These are phyloP conservation scores for Papiliotrema flavescens DNA, from an alignment of 1,284 basidiomycete species.

Conservation along the genomic window DNA sequence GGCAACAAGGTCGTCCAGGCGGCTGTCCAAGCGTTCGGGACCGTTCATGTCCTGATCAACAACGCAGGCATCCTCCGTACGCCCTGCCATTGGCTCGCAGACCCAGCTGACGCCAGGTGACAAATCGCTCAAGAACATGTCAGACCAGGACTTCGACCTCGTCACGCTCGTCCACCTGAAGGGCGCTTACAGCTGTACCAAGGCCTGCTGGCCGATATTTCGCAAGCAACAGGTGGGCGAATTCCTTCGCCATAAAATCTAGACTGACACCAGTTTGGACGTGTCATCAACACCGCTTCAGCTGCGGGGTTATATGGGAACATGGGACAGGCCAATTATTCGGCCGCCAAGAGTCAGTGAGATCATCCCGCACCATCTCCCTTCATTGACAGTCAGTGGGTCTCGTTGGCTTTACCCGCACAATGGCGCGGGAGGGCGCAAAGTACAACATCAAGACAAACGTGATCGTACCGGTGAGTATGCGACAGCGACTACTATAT, in stretches of 20 bases:
- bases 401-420: slow-evolving; percentile 84
- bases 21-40: slow-evolving; percentile 83
- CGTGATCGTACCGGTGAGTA: slow-evolving; percentile 79
- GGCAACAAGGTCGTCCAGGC: slow-evolving; percentile 78
- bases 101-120: slow-evolving; percentile 41
- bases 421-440: slow-evolving; percentile 81
- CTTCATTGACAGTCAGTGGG: slow-evolving; percentile 58
- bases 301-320: slow-evolving; percentile 63
- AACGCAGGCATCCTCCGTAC: slow-evolving; percentile 94
- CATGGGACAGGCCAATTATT: slow-evolving; percentile 89
- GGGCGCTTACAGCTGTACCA: slow-evolving; percentile 91
- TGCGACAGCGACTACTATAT: background rate
- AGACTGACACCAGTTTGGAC: slow-evolving; percentile 59
- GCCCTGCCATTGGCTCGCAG: background rate
- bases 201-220: slow-evolving; percentile 95
- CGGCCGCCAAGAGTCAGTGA: slow-evolving; percentile 51
- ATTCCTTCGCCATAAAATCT: background rate
- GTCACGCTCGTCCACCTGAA: slow-evolving; percentile 88
- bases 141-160: slow-evolving; percentile 79
- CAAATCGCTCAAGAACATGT: slow-evolving; percentile 81
- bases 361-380: background rate
- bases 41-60: slow-evolving; percentile 81
- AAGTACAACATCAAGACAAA: slow-evolving; percentile 91
- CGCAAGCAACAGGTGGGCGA: slow-evolving; percentile 69
- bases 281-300: slow-evolving; percentile 88